phyloP scores from a whole-genome alignment of 2,329 filamentous ascomycete species.

The Penicillium sp. region DNA sequence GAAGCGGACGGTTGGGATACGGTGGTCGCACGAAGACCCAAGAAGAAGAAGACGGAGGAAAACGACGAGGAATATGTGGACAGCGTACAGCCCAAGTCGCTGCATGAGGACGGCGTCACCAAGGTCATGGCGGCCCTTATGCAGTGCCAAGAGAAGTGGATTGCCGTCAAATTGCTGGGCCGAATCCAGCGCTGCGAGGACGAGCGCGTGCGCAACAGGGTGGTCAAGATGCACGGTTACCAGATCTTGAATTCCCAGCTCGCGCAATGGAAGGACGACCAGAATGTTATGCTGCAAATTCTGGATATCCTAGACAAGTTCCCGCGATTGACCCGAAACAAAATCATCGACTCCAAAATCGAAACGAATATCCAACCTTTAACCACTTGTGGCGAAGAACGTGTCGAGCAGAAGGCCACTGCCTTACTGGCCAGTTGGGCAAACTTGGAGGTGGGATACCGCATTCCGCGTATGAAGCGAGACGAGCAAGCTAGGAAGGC shows the following conservation, averaged over 20 bases:
- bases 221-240: slow-evolving; percentile 97
- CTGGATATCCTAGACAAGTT: slow-evolving; percentile 87
- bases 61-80: slow-evolving; percentile 96
- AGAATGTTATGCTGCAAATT: slow-evolving; percentile 86
- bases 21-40: slow-evolving; percentile 82
- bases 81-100: slow-evolving; percentile 76
- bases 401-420: slow-evolving; percentile 72
- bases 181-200: slow-evolving; percentile 88
- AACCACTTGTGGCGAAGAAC: slow-evolving; percentile 69
- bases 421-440: slow-evolving; percentile 82
- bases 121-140: slow-evolving; percentile 96
- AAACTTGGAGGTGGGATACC: slow-evolving; percentile 85
- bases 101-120: slow-evolving; percentile 82
- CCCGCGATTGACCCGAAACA: slow-evolving; percentile 90
- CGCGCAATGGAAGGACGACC: slow-evolving; percentile 82
- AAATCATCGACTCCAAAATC: slow-evolving; percentile 95
- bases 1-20: slow-evolving; percentile 92
- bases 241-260: slow-evolving; percentile 89
- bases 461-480: slow-evolving; percentile 87
- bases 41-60: slow-evolving; percentile 88
- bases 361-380: slow-evolving; percentile 77
- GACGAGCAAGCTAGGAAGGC: slow-evolving; percentile 58
- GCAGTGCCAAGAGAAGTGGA: slow-evolving; percentile 99
- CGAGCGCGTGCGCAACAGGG: slow-evolving; percentile 81
- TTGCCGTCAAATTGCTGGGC: slow-evolving; percentile 88